phyloP scores from a whole-genome alignment of 2,329 filamentous ascomycete genomes.

The Cytospora piceae region DNA sequence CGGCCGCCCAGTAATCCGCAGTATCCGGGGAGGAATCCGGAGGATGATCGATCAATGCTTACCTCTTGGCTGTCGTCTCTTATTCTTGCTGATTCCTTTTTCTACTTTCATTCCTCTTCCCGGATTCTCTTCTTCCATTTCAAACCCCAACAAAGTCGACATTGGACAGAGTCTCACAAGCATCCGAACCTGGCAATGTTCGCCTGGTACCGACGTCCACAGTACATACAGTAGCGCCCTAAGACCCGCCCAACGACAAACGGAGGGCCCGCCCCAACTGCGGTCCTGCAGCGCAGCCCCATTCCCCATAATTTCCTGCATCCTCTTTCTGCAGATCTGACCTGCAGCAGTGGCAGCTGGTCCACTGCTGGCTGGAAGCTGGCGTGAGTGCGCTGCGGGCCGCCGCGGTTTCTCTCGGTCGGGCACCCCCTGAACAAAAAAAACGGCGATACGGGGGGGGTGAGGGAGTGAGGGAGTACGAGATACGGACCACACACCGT shows the following conservation, averaged over 20 bases:
- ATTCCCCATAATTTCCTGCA: constrained; percentile 24
- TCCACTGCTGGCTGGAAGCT: not conserved
- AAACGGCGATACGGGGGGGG: not conserved
- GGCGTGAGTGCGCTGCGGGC: constrained; percentile 3
- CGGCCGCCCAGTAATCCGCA: not conserved
- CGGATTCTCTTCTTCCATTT: not conserved
- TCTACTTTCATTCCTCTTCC: too few species aligned
- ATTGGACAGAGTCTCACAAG: not conserved
- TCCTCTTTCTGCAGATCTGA: constrained; percentile 21
- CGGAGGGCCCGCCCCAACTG: constrained; percentile 12
- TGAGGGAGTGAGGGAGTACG: constrained; percentile 10
- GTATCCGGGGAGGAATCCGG: not conserved
- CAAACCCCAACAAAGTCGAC: not conserved
- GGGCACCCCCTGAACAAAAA: constrained; percentile 19
- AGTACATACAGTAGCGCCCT: not conserved
- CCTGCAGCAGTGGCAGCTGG: constrained; percentile 13
- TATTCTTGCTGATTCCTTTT: not conserved
- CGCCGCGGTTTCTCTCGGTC: constrained; percentile 13
- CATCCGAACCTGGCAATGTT: not conserved
- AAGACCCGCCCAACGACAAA: constrained; percentile 13
- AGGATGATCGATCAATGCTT: not conserved
- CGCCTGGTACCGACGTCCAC: constrained; percentile 9
- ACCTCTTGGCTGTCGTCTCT: not conserved
- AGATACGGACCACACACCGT: constrained; percentile 26
- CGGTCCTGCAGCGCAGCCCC: constrained; percentile 6